Evolutionary conservation across 2,329 filamentous ascomycete species (phyloP), one percentile per base, ranked within the genome.

Genomic region (Colletotrichum sansevieriae): DNA sequence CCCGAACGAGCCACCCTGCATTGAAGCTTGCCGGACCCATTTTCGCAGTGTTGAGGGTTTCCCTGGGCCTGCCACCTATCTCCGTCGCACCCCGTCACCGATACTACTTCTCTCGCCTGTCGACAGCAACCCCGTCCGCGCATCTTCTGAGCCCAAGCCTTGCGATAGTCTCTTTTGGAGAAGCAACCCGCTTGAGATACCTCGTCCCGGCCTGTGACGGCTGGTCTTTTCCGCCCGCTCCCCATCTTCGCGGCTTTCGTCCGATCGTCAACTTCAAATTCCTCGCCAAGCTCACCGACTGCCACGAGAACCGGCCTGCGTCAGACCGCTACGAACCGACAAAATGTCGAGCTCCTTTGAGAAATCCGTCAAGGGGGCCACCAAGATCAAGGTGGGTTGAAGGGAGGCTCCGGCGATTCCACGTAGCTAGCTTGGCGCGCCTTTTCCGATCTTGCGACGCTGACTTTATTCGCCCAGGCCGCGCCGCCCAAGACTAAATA

Each of bases 401-500:
- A 65, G 56, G 43, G 49, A 47, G 25, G 35, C 58, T 59, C 22
- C 46, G 56, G 9, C 39, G 13, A 15, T 35, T 12, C 49, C 13
- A 12, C 22, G 33, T 49, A 58, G 25, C 33, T n/a, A 29, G 20
- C 18, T 54, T 10, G 56, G 43, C 69, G 57, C 64, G n/a, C 18
- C n/a, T 56, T 20, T 39, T 22, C 37, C 37, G 46, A 35, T 25
- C 62, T 25, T 73, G 64, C 63, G 11, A 47, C 52, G 71, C 70
- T 73, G 62, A 72, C 66, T 63, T 47, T 46, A 47, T 46, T 20
- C 55, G 33, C 41, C 55, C 18, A 71, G 63, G 62, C 67, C 56
- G 96, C 96, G 73, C 93, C 96, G 71, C 96, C 96, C 59, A 99
- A 99, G 84, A 96, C 95, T 65, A 99, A 99, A 83, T 99, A 98